Percentiles rank a stretch among this genome's conserved stretches.
These are phyloP conservation scores for Letharia lupina DNA, from an alignment of 495 filamentous ascomycete genomes.

Conservation along the genomic window DNA sequence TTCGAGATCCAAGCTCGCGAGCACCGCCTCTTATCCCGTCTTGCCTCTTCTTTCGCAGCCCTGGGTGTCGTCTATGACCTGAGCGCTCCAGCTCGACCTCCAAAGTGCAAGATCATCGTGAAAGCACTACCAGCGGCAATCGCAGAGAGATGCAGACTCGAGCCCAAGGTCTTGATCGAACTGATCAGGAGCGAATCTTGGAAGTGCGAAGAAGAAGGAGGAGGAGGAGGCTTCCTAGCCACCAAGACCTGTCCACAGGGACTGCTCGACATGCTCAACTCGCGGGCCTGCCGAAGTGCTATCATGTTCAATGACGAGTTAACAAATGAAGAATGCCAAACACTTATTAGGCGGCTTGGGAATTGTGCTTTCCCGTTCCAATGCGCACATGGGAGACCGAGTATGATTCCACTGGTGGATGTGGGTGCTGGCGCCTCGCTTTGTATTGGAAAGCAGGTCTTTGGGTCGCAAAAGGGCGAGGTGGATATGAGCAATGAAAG, in stretches of 20 bases:
- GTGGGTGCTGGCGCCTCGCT: constrained; percentile 29
- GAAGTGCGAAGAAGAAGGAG: constrained; percentile 27
- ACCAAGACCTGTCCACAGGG: constrained; percentile 45
- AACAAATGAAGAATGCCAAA: constrained; percentile 53
- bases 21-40: constrained; percentile 42
- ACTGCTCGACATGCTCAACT: constrained; percentile 83
- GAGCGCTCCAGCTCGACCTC: constrained; percentile 2
- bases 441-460: constrained; percentile 2
- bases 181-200: constrained; percentile 70
- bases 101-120: constrained; percentile 37
- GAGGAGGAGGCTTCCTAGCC: background rate
- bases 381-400: constrained; percentile 80
- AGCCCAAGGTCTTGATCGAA: constrained; percentile 59
- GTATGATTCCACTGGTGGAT: constrained; percentile 65
- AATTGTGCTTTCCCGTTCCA: constrained; percentile 80
- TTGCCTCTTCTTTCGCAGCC: constrained; percentile 46
- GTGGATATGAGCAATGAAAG: background rate
- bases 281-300: constrained; percentile 78
- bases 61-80: constrained; percentile 64
- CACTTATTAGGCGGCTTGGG: constrained; percentile 53
- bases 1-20: constrained; percentile 58
- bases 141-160: constrained; percentile 62
- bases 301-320: constrained; percentile 96
- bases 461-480: background rate
- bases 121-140: constrained; percentile 59